Conservation (phyloP, 768 basidiomycete species). For the Inosperma sp. region DNA sequence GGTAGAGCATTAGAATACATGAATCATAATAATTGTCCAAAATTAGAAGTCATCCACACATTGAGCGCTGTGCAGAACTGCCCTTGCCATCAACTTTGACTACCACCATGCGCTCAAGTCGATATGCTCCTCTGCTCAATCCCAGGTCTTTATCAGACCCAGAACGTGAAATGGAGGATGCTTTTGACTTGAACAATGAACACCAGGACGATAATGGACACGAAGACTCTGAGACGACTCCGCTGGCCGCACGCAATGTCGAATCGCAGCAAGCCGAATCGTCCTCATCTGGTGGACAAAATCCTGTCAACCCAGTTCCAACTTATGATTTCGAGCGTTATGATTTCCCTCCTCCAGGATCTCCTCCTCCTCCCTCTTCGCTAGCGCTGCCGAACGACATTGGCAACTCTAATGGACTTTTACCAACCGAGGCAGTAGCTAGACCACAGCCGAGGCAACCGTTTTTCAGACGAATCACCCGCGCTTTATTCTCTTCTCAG, state of each 20-base stretch:
- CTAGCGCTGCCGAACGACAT: conserved; percentile 59
- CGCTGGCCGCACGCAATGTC: conserved; percentile 30
- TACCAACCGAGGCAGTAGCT: conserved; percentile 48
- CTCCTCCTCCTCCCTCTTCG: conserved; percentile 59
- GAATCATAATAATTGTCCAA: too few species aligned
- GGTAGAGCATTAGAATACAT: too few species aligned
- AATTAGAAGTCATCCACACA: too few species aligned
- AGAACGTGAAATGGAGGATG: conserved; percentile 68
- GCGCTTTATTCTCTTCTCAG: conserved; percentile 60
- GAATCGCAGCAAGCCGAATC: conserved; percentile 6
- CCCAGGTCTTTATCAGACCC: conserved; percentile 42
- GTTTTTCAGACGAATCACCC: conserved; percentile 55
- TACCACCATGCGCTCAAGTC: conserved; percentile 39
- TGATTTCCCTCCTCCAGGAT: conserved; percentile 74
- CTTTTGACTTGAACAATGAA: conserved; percentile 65
- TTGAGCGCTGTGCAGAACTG: not conserved
- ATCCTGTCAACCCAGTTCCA: conserved; percentile 11
- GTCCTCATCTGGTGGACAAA: conserved; percentile 11
- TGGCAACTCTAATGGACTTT: conserved; percentile 67
- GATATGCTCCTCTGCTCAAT: conserved; percentile 50
- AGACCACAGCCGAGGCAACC: conserved; percentile 39
- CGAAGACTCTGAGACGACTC: conserved; percentile 32
- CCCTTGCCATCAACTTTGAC: not conserved
- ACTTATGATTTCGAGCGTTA: conserved; percentile 79
- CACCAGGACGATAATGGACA: conserved; percentile 49